Conservation (phyloP, 768 basidiomycete genomes). For the Butyriboletus loyo region DNA sequence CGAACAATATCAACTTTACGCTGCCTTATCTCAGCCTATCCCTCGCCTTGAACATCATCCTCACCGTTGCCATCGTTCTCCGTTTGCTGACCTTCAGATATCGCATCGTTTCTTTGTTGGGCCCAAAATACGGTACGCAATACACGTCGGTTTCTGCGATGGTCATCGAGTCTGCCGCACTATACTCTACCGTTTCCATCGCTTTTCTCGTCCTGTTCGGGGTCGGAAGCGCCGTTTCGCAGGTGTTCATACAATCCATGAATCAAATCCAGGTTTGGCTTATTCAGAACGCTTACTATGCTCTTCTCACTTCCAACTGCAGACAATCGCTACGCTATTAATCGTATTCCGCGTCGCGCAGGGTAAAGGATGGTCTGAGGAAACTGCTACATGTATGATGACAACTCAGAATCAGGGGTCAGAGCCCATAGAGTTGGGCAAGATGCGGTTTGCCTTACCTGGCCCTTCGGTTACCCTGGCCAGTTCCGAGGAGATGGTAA, state of each 20-base stretch:
- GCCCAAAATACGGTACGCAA: conserved; percentile 17
- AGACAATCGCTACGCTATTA: conserved; percentile 1
- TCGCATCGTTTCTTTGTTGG: conserved; percentile 11
- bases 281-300: too few species aligned
- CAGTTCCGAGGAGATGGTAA: background rate
- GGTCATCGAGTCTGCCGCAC: conserved; percentile 33
- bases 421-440: background rate
- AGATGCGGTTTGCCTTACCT: background rate
- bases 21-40: conserved; percentile 27
- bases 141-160: conserved; percentile 35
- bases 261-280: conserved; percentile 27
- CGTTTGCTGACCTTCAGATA: conserved; percentile 26
- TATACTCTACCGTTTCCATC: conserved; percentile 27
- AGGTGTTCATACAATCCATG: conserved; percentile 29
- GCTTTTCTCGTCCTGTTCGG: conserved; percentile 31
- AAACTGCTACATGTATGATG: conserved; percentile 1
- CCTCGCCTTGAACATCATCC: conserved; percentile 31
- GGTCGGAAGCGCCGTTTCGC: conserved; percentile 18
- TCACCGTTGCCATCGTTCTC: conserved; percentile 31
- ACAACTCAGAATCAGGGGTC: background rate
- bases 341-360: conserved; percentile 9
- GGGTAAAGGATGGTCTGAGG: conserved; percentile 7
- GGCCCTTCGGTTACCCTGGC: background rate
- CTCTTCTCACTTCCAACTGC: background rate
- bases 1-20: conserved; percentile 10